Conservation (phyloP, 768 basidiomycete species). For the Fomitopsis pulvina region DNA sequence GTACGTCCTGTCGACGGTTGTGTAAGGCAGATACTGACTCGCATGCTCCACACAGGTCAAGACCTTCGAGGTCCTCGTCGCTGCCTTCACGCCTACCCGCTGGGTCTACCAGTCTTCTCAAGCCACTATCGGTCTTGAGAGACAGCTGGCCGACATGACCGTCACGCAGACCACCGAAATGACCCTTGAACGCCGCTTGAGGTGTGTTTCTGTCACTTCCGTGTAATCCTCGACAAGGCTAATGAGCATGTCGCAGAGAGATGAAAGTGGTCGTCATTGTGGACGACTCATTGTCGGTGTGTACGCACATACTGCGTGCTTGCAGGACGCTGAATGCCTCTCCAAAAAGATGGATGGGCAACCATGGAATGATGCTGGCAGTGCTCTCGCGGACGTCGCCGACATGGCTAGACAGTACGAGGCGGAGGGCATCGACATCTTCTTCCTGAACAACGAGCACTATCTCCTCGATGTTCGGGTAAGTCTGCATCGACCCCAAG, state of each 20-base stretch:
- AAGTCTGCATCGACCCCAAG: background rate
- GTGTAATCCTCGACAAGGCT: background rate
- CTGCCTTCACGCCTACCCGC: background rate
- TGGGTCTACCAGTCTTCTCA: background rate
- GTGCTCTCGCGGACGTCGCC: background rate
- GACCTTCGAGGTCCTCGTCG: background rate
- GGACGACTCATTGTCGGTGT: background rate
- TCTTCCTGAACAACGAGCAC: background rate
- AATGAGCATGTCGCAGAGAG: background rate
- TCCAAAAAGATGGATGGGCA: background rate
- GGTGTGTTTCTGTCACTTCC: background rate
- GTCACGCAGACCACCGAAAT: background rate
- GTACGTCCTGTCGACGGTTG: background rate
- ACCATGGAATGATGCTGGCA: background rate
- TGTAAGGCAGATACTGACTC: background rate
- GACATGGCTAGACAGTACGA: background rate
- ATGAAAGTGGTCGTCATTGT: background rate
- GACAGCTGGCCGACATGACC: background rate
- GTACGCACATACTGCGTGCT: background rate
- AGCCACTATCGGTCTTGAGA: background rate
- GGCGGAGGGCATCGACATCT: background rate
- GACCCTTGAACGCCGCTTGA: background rate
- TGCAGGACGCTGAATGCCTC: background rate
- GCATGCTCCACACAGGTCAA: background rate
- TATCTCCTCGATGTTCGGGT: background rate